Evolutionary conservation across 2,329 filamentous ascomycete genomes (phyloP).

Genomic region (Paraphoma sp.): DNA sequence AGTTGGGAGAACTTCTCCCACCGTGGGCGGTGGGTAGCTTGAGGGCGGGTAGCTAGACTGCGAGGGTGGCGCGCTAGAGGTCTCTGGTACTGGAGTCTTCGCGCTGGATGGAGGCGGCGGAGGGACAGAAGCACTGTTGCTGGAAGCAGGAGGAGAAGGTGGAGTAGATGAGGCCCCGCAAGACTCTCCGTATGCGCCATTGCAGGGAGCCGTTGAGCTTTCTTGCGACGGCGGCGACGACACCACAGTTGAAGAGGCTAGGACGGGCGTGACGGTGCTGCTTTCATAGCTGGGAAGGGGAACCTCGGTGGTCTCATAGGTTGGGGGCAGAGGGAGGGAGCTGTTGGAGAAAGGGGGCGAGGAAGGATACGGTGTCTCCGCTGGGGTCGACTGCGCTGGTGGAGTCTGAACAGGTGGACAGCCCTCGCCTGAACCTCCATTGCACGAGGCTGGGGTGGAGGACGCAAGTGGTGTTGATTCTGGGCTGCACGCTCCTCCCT

Average conservation of each 20-base stretch:
- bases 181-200: slow-evolving; percentile 21
- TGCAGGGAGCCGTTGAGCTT: slow-evolving; percentile 9
- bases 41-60: slow-evolving; percentile 24
- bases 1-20: slow-evolving; percentile 72
- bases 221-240: slow-evolving; percentile 6
- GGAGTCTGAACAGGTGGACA: slow-evolving; percentile 1
- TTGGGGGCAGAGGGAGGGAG: slow-evolving; percentile 19
- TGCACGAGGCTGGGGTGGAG: not conserved
- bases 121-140: slow-evolving; percentile 6
- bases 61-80: not conserved
- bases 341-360: slow-evolving; percentile 19
- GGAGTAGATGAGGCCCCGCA: slow-evolving; percentile 21
- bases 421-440: slow-evolving; percentile 1
- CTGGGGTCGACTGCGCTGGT: slow-evolving; percentile 9
- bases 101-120: slow-evolving; percentile 27
- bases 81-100: not conserved
- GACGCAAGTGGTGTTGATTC: not conserved
- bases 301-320: slow-evolving; percentile 5
- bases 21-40: slow-evolving; percentile 57
- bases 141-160: slow-evolving; percentile 19
- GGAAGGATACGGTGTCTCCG: slow-evolving; percentile 8
- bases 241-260: slow-evolving; percentile 9
- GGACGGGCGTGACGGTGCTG: slow-evolving; percentile 11
- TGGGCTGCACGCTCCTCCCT: not conserved
- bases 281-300: slow-evolving; percentile 9